A percentile compares a stretch with the other conserved stretches of the same genome.
These are phyloP conservation scores for Rhododendron mucronatum DNA, from an alignment of 148 eudicot genomes.

Conservation along the genomic window DNA sequence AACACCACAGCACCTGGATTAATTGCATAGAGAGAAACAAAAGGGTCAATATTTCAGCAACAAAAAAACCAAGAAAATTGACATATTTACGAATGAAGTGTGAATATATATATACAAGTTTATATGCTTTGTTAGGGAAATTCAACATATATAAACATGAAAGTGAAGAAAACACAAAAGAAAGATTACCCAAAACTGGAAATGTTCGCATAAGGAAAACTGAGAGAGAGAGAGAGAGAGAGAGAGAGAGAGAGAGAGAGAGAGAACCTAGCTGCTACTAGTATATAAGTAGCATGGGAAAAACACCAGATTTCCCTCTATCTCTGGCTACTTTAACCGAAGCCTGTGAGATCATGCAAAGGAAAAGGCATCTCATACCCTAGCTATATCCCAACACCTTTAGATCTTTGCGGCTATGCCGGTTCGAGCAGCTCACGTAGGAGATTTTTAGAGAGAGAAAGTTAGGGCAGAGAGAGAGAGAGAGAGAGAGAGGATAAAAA, in stretches of 20 bases:
- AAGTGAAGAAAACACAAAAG: slow-evolving; percentile 3
- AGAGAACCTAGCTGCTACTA: slow-evolving; percentile 15
- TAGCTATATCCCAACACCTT: slow-evolving; percentile 1
- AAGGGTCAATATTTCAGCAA: not conserved
- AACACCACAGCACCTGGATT: not conserved
- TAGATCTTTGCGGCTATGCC: slow-evolving; percentile 24
- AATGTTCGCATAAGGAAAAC: not conserved
- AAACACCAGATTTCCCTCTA: slow-evolving; percentile 34
- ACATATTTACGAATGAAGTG: not conserved
- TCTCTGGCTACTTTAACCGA: slow-evolving; percentile 44
- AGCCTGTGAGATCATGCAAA: slow-evolving; percentile 32
- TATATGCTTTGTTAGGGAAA: not conserved
- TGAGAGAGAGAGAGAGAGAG: not conserved
- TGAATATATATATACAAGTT: not conserved
- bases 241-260: slow-evolving; percentile 11
- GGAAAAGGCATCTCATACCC: slow-evolving; percentile 27
- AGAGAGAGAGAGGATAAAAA: not conserved
- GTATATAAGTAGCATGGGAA: slow-evolving; percentile 32
- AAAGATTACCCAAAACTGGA: not conserved
- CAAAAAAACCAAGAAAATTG: not conserved
- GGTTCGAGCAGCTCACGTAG: slow-evolving; percentile 16
- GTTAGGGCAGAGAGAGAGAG: not conserved
- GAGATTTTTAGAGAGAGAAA: slow-evolving; percentile 16
- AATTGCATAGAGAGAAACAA: not conserved
- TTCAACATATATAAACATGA: not conserved